Percentiles rank a stretch among this genome's conserved stretches.
Evolutionary conservation across 2,329 filamentous ascomycete genomes (phyloP).

Genomic region (Cordyceps tenuipes): DNA sequence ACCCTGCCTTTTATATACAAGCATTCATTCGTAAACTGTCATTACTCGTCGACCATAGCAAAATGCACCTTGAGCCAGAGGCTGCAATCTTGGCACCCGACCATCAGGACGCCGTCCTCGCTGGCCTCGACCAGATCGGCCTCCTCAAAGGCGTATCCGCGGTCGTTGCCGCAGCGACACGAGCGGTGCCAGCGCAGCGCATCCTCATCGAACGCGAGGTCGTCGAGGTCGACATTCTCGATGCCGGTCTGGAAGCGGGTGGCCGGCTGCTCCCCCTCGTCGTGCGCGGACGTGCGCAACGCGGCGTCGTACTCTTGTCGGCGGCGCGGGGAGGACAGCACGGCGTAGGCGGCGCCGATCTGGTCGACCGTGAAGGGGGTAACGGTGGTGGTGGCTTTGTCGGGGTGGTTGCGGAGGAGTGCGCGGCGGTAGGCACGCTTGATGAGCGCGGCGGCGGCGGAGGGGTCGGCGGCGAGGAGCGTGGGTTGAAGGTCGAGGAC

Average conservation of each 20-base stretch:
- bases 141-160: constrained; percentile 52
- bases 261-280: constrained; percentile 16
- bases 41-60: constrained; percentile 39
- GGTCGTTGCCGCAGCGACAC: constrained; percentile 57
- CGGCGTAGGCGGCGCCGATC: constrained; percentile 50
- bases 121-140: constrained; percentile 50
- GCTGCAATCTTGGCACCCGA: constrained; percentile 59
- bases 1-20: neutral
- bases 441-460: constrained; percentile 38
- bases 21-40: constrained; percentile 13
- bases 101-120: constrained; percentile 51
- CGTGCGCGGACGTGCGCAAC: constrained; percentile 29
- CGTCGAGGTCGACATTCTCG: constrained; percentile 58
- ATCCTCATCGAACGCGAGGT: constrained; percentile 45
- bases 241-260: constrained; percentile 47
- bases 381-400: constrained; percentile 37
- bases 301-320: constrained; percentile 47
- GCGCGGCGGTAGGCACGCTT: constrained; percentile 58
- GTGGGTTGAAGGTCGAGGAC: constrained; percentile 47
- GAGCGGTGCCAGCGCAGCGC: constrained; percentile 43
- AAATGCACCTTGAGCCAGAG: constrained; percentile 59
- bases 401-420: constrained; percentile 57
- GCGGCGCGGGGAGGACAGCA: constrained; percentile 42
- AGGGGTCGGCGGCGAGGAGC: constrained; percentile 33
- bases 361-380: constrained; percentile 49